Evolutionary conservation across 2,329 filamentous ascomycete genomes (phyloP).

Genomic region (Hymenotorrendiella dingleyae): DNA sequence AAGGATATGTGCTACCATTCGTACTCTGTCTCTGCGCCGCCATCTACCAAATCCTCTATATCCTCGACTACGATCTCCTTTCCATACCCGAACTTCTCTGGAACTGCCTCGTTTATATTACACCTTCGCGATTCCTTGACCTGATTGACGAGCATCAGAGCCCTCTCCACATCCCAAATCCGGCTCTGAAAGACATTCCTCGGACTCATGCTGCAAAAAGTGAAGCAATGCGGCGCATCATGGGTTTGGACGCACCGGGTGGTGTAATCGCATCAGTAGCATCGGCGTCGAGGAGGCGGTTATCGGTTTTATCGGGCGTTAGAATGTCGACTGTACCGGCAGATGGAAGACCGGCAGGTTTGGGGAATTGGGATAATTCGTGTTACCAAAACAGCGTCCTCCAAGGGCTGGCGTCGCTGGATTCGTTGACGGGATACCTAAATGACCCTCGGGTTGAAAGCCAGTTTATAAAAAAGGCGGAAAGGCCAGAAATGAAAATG

Average conservation of each 20-base stretch:
- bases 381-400: slow-evolving; percentile 98
- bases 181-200: slow-evolving; percentile 31
- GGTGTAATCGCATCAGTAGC: slow-evolving; percentile 52
- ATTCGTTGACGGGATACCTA: slow-evolving; percentile 63
- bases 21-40: slow-evolving; percentile 22
- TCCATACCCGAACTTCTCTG: slow-evolving; percentile 47
- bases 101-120: slow-evolving; percentile 52
- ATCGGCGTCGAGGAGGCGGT: slow-evolving; percentile 49
- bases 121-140: slow-evolving; percentile 52
- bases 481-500: slow-evolving; percentile 27
- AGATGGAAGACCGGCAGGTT: slow-evolving; percentile 51
- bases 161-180: slow-evolving; percentile 42
- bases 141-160: slow-evolving; percentile 41
- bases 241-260: slow-evolving; percentile 50
- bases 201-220: slow-evolving; percentile 54
- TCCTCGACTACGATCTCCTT: slow-evolving; percentile 32
- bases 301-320: slow-evolving; percentile 40
- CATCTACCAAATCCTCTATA: slow-evolving; percentile 26
- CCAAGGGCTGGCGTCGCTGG: slow-evolving; percentile 73
- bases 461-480: slow-evolving; percentile 11
- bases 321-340: slow-evolving; percentile 37
- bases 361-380: slow-evolving; percentile 91
- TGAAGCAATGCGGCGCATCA: slow-evolving; percentile 55
- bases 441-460: slow-evolving; percentile 36
- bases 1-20: slow-evolving; percentile 19